Evolutionary conservation across 345 rosid genomes (phyloP).

Genomic region (Chamaenerion angustifolium): DNA sequence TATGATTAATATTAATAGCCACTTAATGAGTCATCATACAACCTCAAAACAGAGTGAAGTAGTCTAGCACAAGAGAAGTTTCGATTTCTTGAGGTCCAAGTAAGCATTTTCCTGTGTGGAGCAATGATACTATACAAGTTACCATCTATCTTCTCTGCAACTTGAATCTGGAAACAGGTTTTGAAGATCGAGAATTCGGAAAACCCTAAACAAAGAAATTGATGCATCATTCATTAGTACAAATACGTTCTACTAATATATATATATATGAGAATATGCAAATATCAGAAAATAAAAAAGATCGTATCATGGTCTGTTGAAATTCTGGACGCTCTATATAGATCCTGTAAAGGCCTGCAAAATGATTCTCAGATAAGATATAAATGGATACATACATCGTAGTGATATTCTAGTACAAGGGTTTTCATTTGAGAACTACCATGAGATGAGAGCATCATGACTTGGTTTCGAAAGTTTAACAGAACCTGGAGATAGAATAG

Average conservation of each 20-base stretch:
- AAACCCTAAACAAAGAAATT: constrained; percentile 21
- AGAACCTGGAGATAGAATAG: constrained; percentile 17
- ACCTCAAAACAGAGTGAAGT: too few relatives aligned
- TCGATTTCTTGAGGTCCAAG: too few relatives aligned
- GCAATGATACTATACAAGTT: too few relatives aligned
- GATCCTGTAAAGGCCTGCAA: constrained; percentile 69
- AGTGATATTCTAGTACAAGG: too few relatives aligned
- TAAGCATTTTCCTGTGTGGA: too few relatives aligned
- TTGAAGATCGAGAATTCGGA: constrained; percentile 34
- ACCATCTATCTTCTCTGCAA: constrained; percentile 42
- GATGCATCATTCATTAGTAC: too few relatives aligned
- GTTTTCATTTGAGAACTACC: constrained; percentile 16
- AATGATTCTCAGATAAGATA: too few relatives aligned
- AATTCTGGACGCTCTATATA: constrained; percentile 37
- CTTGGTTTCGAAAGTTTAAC: constrained; percentile 21
- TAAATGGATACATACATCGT: too few relatives aligned
- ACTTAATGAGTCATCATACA: too few relatives aligned
- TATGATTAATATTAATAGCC: too few relatives aligned
- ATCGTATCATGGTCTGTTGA: constrained; percentile 20
- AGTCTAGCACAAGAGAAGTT: too few relatives aligned
- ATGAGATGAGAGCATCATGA: constrained; percentile 30
- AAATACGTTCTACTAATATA: too few relatives aligned
- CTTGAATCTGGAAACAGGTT: constrained; percentile 74
- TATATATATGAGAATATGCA: neutral
- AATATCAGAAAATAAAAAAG: neutral